A percentile compares a stretch with the other conserved stretches of the same genome.
Conservation (phyloP, 495 filamentous ascomycete genomes). For the Staphylotrichum longicolle region DNA sequence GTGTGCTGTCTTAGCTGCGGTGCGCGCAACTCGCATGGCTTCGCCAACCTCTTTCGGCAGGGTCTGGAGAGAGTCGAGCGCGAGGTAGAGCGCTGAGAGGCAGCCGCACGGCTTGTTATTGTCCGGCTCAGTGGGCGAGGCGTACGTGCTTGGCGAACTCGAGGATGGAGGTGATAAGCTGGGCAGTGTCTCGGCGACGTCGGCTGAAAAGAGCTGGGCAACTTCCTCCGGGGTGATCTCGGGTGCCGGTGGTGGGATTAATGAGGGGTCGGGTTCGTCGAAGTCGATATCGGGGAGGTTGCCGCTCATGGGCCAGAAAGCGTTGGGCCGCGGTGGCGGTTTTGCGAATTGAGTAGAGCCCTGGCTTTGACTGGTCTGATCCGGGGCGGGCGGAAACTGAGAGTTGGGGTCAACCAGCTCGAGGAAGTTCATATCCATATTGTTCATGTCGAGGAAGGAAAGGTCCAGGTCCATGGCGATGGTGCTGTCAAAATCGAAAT, state of each 20-base stretch:
- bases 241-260: background rate
- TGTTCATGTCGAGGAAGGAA: constrained; percentile 37
- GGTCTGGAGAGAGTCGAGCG: constrained; percentile 46
- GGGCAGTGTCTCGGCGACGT: constrained; percentile 18
- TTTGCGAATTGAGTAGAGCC: background rate
- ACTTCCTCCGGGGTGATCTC: constrained; percentile 24
- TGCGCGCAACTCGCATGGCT: constrained; percentile 56
- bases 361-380: background rate
- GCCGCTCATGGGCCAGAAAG: constrained; percentile 16
- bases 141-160: constrained; percentile 8
- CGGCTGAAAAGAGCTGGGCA: constrained; percentile 10
- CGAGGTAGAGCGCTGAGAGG: constrained; percentile 42
- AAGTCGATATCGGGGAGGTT: constrained; percentile 23
- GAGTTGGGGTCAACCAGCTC: constrained; percentile 29
- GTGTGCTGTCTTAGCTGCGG: constrained; percentile 54
- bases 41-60: constrained; percentile 41
- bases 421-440: constrained; percentile 33
- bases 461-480: constrained; percentile 35
- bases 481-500: constrained; percentile 28
- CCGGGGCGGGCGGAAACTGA: constrained; percentile 5
- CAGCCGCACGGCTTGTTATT: constrained; percentile 35
- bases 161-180: constrained; percentile 25
- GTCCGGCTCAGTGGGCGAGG: constrained; percentile 4
- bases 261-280: constrained; percentile 6
- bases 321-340: background rate